A percentile compares a stretch with the other conserved stretches of the same genome.
phyloP scores from a whole-genome alignment of 345 rosid species.

The Geranium brycei region DNA sequence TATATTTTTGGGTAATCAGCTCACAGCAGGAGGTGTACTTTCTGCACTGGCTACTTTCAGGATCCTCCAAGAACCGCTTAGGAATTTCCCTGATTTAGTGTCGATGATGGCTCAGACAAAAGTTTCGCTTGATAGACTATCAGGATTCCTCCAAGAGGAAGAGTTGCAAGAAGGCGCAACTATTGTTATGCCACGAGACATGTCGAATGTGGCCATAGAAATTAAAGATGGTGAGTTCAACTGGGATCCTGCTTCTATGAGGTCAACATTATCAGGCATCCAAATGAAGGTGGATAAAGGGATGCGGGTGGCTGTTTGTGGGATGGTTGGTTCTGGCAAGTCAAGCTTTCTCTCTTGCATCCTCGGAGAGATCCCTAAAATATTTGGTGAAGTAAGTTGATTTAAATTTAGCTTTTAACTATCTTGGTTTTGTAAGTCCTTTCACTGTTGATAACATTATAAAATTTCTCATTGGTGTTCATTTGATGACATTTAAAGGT shows the following conservation, averaged over 20 bases:
- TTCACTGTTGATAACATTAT: conserved; percentile 2
- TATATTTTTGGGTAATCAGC: conserved; percentile 69
- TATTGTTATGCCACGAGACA: conserved; percentile 59
- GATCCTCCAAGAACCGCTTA: conserved; percentile 96
- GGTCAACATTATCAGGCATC: conserved; percentile 64
- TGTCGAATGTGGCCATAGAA: conserved; percentile 57
- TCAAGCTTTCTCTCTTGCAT: conserved; percentile 97
- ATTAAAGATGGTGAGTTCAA: conserved; percentile 66
- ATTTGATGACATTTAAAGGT: conserved; percentile 41
- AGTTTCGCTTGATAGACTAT: conserved; percentile 94
- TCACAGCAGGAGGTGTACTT: conserved; percentile 97
- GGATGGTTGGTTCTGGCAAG: conserved; percentile 94
- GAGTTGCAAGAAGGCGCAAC: conserved; percentile 94
- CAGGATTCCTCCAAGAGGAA: conserved; percentile 93
- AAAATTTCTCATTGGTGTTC: conserved; percentile 7
- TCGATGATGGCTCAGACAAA: conserved; percentile 99
- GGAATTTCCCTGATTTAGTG: conserved; percentile 96
- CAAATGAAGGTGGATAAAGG: conserved; percentile 74
- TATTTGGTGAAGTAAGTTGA: conserved; percentile 86
- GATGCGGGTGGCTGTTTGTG: conserved; percentile 99
- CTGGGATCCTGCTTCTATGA: conserved; percentile 72
- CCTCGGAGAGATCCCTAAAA: conserved; percentile 96
- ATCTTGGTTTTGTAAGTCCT: conserved; percentile 5
- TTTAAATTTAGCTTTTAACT: conserved; percentile 10
- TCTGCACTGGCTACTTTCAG: conserved; percentile 98